Evolutionary conservation across 1,284 basidiomycete genomes (phyloP), one percentile per base, ranked within the genome.

Genomic region (Trametes hirsuta): DNA sequence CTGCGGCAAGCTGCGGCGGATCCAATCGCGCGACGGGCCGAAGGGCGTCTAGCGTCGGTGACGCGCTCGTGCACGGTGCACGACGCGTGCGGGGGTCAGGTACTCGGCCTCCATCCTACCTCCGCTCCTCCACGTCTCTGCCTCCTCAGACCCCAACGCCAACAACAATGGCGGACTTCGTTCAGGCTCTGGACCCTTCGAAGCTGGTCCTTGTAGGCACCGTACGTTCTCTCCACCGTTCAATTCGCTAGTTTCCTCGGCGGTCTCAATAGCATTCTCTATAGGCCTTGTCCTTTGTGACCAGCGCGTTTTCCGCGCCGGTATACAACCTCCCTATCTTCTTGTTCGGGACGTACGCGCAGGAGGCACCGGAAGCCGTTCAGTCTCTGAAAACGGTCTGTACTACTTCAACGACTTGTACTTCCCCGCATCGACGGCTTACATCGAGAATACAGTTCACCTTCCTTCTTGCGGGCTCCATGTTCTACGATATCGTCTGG

Each of bases 261-360:
- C 39, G 15, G 9, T 18, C 52, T 57, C 15, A 50, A 40, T 44
- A 39, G 47, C 34, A 12, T 15, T n/a, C 18, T 44, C 6, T 14
- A 40, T 59, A 83, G 80, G 73, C 71, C 22, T 68, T 93, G 40
- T 86, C 90, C 9, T 88, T 91, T 66, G 55, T 81, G 54, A 76
- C 83, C 45, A 83, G 83, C 63, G 79, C 85, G 3, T 90, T 86
- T 70, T 68, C 76, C 1, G 75, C 84, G 1, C 89, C 91, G 2
- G 70, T 77, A 3, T 93, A 93, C 72, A 93, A 93, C 64, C 74
- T 86, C 6, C 85, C 91, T 14, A 79, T 93, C 52, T 88, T 91
- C 64, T 79, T 93, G 21, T 93, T 92, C 65, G 91, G 91, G 0
- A 74, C 79, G 2, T 86, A 90, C 72, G 84, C 81, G 0, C 85